Base-by-base conservation (phyloP, 2,329 filamentous ascomycete genomes). In the Incumbomyces delicatus region DNA sequence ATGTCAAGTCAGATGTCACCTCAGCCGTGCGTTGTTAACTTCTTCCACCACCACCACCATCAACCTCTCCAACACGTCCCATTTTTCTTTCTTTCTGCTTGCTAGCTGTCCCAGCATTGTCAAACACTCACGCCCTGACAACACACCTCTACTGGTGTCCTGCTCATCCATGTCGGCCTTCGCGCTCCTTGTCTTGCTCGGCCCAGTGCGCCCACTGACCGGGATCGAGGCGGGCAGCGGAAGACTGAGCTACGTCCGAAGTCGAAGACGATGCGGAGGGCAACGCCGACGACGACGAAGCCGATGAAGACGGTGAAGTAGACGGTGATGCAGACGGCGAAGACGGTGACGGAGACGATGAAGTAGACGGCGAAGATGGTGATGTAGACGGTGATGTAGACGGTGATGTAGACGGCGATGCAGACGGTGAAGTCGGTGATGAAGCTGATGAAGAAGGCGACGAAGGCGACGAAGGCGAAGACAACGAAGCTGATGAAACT, bases 391-490 rank as follows among this genome's bases (percentile, higher is more conserved):
- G 22, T 27, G 22, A 27, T 5, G 22, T 27, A 27, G 22, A 27
- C 22, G 22, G 4, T 4, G 22, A 8, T 27, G 22, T 5, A 27
- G 36, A 12, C 13, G 34, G 16, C 32, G 29, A 22, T n/a, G 14
- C 7, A 5, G 37, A 17, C n/a, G 30, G 10, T 6, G 32, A 6
- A 33, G 35, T 4, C 14, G 34, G 7, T 3, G 44, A 18, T 16
- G 50, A 37, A 17, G 44, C 33, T 6, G 52, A 41, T 17, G 34
- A 41, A 29, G 44, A 40, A 1, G 46, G 37, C 46, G 33, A 45
- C 32, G 33, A 27, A n/a, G 31, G 31, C 4, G 48, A 32, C 6
- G 46, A 22, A 4, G 22, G 5, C 4, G 22, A 27, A 5, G 22
- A 27, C 4, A 8, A 8, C 22, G 22, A 27, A 4, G 22, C 22